Base-by-base conservation (phyloP, 2,329 filamentous ascomycete genomes). In the Bipolaris zeicola region DNA sequence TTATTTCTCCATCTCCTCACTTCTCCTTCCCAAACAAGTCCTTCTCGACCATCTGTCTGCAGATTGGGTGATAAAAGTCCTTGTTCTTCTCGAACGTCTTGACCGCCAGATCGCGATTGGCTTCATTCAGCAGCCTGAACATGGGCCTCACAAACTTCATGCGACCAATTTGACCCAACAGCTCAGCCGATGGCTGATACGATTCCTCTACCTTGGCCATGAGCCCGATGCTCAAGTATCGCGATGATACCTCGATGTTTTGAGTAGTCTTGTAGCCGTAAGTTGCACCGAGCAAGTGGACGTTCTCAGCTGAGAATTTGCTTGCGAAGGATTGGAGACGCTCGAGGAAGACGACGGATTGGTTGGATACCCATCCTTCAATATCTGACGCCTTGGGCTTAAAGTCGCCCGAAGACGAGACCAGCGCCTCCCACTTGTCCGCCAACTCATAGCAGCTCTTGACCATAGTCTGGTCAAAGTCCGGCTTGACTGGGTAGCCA, bases 111-210 rank as follows among this genome's bases (percentile, higher is more conserved):
- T 87, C 80, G 44, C 86, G 81, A 77, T 97, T 89, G 37, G 90
- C 85, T 74, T 87, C 87, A 69, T 89, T 88, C 64, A 99, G 79
- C 47, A 86, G 84, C 59, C 89, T 84, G 79, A 89, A 97, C 70
- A 98, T 78, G 20, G 94, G 92, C 45, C 94, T 83, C 57, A 98
- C 94, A 76, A 94, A 98, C 84, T 98, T 98, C 95, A 99, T 98
- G 55, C 95, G 83, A 11, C 95, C 95, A 22, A 97, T 92, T 50
- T 83, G 83, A 31, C 91, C 90, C 37, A 98, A 81, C 52, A 97
- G 80, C 56, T 90, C 85, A 1, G 89, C 87, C 0, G 91, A 86
- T 1, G 88, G 88, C 57, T 85, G 73, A 68, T 94, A 91, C 36
- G 89, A 85, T 55, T 82, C 84, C 49, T 83, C 76, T 67, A 92